Evolutionary conservation across 2,329 filamentous ascomycete species (phyloP).

Genomic region (Cryphonectria parasitica): DNA sequence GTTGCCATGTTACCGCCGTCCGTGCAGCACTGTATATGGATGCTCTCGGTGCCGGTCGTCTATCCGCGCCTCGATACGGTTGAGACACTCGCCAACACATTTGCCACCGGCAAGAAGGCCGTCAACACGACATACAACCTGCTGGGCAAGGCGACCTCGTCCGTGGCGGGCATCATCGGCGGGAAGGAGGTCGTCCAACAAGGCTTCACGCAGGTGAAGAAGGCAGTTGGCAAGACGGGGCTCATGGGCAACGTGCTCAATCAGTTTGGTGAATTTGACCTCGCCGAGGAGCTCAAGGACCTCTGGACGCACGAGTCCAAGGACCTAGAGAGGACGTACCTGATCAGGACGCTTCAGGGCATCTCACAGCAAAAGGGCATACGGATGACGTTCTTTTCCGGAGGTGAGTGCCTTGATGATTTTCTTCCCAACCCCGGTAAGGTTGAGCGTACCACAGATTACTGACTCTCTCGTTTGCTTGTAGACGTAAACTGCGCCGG

Average conservation of each 20-base stretch:
- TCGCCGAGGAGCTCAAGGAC: slow-evolving; percentile 91
- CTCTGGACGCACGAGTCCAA: slow-evolving; percentile 99
- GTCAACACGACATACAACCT: slow-evolving; percentile 97
- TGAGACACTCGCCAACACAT: slow-evolving; percentile 87
- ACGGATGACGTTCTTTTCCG: slow-evolving; percentile 95
- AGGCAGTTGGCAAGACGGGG: slow-evolving; percentile 91
- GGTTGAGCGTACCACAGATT: neutral
- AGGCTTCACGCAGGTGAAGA: slow-evolving; percentile 94
- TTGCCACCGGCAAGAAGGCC: slow-evolving; percentile 93
- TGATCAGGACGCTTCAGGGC: slow-evolving; percentile 93
- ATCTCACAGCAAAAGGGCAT: slow-evolving; percentile 95
- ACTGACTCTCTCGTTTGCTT: slow-evolving; percentile 30
- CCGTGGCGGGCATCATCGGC: slow-evolving; percentile 91
- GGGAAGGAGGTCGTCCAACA: slow-evolving; percentile 91
- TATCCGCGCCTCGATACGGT: slow-evolving; percentile 92
- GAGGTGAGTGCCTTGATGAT: slow-evolving; percentile 56
- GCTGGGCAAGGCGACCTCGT: slow-evolving; percentile 91
- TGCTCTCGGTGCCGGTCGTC: slow-evolving; percentile 86
- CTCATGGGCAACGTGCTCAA: slow-evolving; percentile 95
- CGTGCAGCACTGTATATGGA: slow-evolving; percentile 96
- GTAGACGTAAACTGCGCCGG: slow-evolving; percentile 85
- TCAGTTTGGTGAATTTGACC: slow-evolving; percentile 94
- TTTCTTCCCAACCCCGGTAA: neutral
- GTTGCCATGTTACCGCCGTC: slow-evolving; percentile 86
- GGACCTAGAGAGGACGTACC: slow-evolving; percentile 93